phyloP scores from a whole-genome alignment of 164 flowering plant genomes.

The Nelumbo lutea region DNA sequence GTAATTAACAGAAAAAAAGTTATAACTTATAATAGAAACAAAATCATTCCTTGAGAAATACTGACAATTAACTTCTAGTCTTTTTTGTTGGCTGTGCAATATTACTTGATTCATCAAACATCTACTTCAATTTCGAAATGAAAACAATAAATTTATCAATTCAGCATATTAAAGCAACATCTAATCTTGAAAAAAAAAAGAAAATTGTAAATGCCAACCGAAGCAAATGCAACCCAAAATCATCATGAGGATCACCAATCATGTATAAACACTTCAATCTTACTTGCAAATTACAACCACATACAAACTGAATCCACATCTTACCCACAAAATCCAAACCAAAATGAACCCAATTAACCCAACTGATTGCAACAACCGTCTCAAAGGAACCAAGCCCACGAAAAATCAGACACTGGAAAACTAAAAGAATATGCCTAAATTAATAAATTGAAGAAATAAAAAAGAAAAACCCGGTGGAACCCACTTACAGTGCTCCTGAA shows the following conservation, averaged over 20 bases:
- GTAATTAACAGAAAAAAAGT: background rate
- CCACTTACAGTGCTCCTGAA: constrained; percentile 14
- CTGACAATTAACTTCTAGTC: background rate
- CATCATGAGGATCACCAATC: background rate
- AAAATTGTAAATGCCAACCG: background rate
- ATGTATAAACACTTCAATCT: background rate
- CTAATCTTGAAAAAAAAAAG: background rate
- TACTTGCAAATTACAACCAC: background rate
- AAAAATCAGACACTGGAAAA: background rate
- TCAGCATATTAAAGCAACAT: background rate
- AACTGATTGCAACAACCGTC: background rate
- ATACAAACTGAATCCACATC: background rate
- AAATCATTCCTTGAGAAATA: background rate
- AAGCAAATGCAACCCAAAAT: background rate
- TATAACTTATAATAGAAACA: background rate
- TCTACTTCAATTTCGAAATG: background rate
- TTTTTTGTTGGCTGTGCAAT: background rate
- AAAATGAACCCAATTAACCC: background rate
- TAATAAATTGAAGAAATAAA: background rate
- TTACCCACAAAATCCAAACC: background rate
- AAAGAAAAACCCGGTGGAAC: background rate
- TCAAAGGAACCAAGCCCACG: background rate
- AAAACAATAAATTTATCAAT: background rate
- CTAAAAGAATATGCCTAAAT: background rate
- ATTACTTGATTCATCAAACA: background rate